These are phyloP conservation scores for Penicillium manginii DNA, from an alignment of 495 filamentous ascomycete genomes.

Conservation along the genomic window DNA sequence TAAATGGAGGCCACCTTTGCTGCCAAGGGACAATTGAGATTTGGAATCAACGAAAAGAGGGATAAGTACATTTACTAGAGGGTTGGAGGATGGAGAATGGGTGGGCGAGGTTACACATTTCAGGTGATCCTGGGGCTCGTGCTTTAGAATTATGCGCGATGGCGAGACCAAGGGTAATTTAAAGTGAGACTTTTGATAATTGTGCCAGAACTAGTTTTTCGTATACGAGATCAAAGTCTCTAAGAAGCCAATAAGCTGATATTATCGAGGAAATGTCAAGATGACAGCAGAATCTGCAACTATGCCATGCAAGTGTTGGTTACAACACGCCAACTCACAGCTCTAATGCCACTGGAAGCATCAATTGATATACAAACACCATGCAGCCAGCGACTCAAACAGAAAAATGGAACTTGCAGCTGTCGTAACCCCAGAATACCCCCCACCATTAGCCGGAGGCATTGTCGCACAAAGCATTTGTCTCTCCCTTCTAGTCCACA, in stretches of 20 bases:
- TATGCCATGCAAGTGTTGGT: not conserved
- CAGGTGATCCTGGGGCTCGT: not conserved
- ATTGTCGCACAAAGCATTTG: constrained; percentile 11
- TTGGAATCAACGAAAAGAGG: not conserved
- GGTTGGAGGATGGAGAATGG: too few species aligned
- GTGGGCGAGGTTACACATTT: not conserved
- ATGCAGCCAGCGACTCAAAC: not conserved
- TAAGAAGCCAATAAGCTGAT: too few species aligned
- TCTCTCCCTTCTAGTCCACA: constrained; percentile 6
- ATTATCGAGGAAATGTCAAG: not conserved
- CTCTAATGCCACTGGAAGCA: not conserved
- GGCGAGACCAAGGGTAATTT: not conserved
- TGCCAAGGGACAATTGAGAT: not conserved
- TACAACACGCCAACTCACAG: not conserved
- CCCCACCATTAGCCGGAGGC: constrained; percentile 10
- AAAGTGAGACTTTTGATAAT: not conserved
- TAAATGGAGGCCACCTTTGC: not conserved
- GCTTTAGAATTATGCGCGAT: not conserved
- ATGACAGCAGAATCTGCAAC: not conserved
- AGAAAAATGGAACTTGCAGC: constrained; percentile 2
- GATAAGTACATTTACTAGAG: too few species aligned
- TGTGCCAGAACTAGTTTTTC: not conserved
- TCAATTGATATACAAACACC: not conserved
- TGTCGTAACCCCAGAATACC: constrained; percentile 13
- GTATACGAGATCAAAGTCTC: not conserved